Percentiles rank a stretch among this genome's conserved stretches.
phyloP scores from a whole-genome alignment of 805 yeast species.

The Kodamaea laetipori region DNA sequence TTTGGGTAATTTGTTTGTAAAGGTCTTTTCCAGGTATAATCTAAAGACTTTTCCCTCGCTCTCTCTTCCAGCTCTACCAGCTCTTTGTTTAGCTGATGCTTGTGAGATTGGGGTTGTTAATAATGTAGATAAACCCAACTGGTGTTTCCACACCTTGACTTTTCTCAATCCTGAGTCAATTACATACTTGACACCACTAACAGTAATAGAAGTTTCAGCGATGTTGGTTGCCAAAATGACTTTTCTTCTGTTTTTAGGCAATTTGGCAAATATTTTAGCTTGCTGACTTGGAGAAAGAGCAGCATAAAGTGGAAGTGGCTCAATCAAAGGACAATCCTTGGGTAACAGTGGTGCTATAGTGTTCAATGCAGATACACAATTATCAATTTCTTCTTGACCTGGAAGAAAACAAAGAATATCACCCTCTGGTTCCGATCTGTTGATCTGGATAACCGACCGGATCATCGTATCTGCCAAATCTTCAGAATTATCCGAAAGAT shows the following conservation, averaged over 20 bases:
- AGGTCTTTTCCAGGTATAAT: slow-evolving; percentile 76
- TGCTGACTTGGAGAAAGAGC: slow-evolving; percentile 88
- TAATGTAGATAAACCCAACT: slow-evolving; percentile 87
- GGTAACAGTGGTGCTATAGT: slow-evolving; percentile 67
- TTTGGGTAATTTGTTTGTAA: slow-evolving; percentile 52
- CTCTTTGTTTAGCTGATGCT: slow-evolving; percentile 92
- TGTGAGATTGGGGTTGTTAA: slow-evolving; percentile 90
- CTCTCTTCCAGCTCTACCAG: slow-evolving; percentile 99
- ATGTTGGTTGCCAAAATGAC: slow-evolving; percentile 91
- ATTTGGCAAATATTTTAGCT: slow-evolving; percentile 69
- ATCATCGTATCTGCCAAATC: slow-evolving; percentile 83
- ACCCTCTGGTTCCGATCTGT: slow-evolving; percentile 78
- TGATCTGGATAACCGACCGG: slow-evolving; percentile 74
- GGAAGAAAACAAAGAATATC: slow-evolving; percentile 92
- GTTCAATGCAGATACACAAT: slow-evolving; percentile 63
- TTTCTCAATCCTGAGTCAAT: slow-evolving; percentile 91
- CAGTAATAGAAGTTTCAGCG: slow-evolving; percentile 97
- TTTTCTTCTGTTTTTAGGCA: slow-evolving; percentile 71
- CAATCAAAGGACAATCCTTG: slow-evolving; percentile 70
- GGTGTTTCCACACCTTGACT: slow-evolving; percentile 93
- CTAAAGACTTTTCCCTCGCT: slow-evolving; percentile 83
- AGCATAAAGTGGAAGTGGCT: slow-evolving; percentile 87
- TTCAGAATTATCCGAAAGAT: slow-evolving; percentile 63
- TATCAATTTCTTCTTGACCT: slow-evolving; percentile 97
- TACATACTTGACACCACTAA: slow-evolving; percentile 90